Evolutionary conservation across 257 asterid genomes (phyloP).

Genomic region (Solanum raphanifolium): DNA sequence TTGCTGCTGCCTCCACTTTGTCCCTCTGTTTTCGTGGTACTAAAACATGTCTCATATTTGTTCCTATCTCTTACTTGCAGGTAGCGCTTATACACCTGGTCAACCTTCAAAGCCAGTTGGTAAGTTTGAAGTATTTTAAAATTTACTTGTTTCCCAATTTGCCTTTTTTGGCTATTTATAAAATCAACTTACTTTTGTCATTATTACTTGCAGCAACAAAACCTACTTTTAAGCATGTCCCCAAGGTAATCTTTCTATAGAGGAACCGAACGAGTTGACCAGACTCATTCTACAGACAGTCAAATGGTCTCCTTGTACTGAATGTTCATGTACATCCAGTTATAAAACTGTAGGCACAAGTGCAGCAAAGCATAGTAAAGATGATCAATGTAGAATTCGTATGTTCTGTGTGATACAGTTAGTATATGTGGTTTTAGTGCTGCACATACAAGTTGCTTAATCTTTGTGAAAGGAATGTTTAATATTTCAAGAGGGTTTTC

Average conservation of each 20-base stretch:
- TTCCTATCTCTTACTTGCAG: constrained; percentile 28
- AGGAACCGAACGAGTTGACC: background rate
- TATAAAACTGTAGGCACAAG: too few species aligned
- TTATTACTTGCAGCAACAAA: constrained; percentile 29
- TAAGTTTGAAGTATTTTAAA: background rate
- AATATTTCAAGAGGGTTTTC: background rate
- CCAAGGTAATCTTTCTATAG: constrained; percentile 42
- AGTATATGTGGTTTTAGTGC: background rate
- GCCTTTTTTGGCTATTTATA: constrained; percentile 5
- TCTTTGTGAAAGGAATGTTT: background rate
- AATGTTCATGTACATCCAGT: background rate
- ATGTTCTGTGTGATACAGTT: background rate
- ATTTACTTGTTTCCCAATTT: background rate
- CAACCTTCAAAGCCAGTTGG: constrained; percentile 56
- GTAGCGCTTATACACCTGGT: constrained; percentile 90
- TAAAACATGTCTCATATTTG: background rate
- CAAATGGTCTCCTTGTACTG: background rate
- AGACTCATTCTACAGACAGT: background rate
- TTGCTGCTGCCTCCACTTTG: background rate
- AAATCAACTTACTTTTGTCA: background rate
- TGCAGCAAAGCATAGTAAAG: background rate
- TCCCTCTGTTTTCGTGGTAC: background rate
- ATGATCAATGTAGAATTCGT: background rate
- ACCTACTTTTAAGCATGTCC: constrained; percentile 88
- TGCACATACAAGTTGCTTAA: background rate